Percentiles rank a stretch among this genome's conserved stretches.
Evolutionary conservation across 1,284 basidiomycete genomes (phyloP).

Genomic region (Serendipita sp.): DNA sequence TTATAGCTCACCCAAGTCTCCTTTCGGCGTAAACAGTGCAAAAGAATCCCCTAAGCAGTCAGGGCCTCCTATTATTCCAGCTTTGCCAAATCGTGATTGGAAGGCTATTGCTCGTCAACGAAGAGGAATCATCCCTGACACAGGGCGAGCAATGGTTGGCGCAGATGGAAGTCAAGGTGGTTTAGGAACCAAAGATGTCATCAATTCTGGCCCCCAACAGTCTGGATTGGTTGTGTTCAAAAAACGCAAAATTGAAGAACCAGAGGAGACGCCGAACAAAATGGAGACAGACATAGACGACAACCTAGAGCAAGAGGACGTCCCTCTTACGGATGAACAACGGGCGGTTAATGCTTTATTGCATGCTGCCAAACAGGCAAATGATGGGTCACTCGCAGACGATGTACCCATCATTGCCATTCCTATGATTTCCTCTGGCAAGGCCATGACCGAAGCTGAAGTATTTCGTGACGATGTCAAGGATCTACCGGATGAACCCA

Average conservation of each 20-base stretch:
- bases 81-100: constrained; percentile 80
- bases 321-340: constrained; percentile 44
- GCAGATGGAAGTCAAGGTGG: constrained; percentile 69
- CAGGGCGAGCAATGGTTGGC: constrained; percentile 41
- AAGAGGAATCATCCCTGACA: constrained; percentile 48
- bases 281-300: constrained; percentile 18
- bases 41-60: constrained; percentile 21
- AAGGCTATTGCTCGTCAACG: constrained; percentile 51
- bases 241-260: constrained; percentile 19
- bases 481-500: constrained; percentile 61
- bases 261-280: constrained; percentile 22
- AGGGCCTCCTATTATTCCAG: constrained; percentile 67
- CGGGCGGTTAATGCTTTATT: constrained; percentile 60
- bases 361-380: constrained; percentile 21
- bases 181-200: constrained; percentile 51
- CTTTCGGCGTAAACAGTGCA: constrained; percentile 9
- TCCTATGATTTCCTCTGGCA: constrained; percentile 28
- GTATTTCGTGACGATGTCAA: constrained; percentile 69
- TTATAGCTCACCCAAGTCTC: constrained; percentile 22
- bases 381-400: constrained; percentile 26
- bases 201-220: constrained; percentile 53
- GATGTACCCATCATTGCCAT: constrained; percentile 34
- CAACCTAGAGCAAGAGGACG: constrained; percentile 12
- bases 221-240: constrained; percentile 42
- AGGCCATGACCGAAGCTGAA: constrained; percentile 47